phyloP scores from a whole-genome alignment of 345 rosid species.

The Camelina neglecta region DNA sequence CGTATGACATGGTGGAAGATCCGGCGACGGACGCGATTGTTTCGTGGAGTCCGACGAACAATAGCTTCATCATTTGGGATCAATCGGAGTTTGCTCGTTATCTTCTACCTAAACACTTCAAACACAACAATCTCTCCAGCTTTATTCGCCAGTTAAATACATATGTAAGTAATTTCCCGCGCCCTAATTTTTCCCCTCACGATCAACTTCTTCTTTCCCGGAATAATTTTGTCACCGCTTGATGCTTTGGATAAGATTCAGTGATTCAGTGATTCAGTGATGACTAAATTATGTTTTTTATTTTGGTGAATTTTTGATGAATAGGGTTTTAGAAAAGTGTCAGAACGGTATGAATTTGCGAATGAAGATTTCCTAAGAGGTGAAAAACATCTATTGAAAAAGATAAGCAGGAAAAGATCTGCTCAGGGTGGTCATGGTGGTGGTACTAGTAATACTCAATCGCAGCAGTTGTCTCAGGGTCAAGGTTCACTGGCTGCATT shows the following conservation, averaged over 20 bases:
- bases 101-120: slow-evolving; percentile 80
- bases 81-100: slow-evolving; percentile 85
- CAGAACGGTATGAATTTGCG: slow-evolving; percentile 66
- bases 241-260: background rate
- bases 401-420: slow-evolving; percentile 52
- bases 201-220: background rate
- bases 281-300: background rate
- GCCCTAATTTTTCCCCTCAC: slow-evolving; percentile 1
- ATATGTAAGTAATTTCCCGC: slow-evolving; percentile 50
- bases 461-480: slow-evolving; percentile 41
- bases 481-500: slow-evolving; percentile 43
- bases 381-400: slow-evolving; percentile 53
- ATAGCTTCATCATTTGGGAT: slow-evolving; percentile 89
- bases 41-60: slow-evolving; percentile 80
- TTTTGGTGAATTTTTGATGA: slow-evolving; percentile 4
- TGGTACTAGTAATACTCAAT: slow-evolving; percentile 29
- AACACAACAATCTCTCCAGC: slow-evolving; percentile 94
- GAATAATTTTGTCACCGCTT: background rate
- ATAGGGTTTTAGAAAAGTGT: slow-evolving; percentile 51
- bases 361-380: slow-evolving; percentile 48
- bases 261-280: no score
- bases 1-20: slow-evolving; percentile 94
- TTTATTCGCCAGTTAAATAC: slow-evolving; percentile 91
- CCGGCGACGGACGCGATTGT: slow-evolving; percentile 72
- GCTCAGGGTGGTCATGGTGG: slow-evolving; percentile 47